Evolutionary conservation across 2,329 filamentous ascomycete genomes (phyloP).

Genomic region (Neofusicoccum sp.): DNA sequence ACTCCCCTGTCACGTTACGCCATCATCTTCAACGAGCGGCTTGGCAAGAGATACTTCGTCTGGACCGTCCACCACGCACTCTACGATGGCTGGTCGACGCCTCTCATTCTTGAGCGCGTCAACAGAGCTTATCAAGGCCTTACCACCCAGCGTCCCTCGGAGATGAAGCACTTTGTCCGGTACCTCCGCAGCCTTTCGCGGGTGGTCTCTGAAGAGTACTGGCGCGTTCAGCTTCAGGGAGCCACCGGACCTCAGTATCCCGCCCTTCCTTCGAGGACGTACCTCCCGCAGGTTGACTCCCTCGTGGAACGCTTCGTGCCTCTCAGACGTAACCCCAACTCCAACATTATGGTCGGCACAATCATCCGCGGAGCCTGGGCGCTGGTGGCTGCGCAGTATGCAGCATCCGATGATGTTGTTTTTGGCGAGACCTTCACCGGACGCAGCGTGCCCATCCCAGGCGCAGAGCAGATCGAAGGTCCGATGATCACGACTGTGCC

Average conservation of each 20-base stretch:
- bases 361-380: slow-evolving; percentile 76
- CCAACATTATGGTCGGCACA: slow-evolving; percentile 52
- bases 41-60: slow-evolving; percentile 30
- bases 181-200: slow-evolving; percentile 42
- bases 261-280: slow-evolving; percentile 53
- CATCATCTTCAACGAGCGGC: slow-evolving; percentile 27
- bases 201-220: slow-evolving; percentile 58
- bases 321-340: slow-evolving; percentile 37
- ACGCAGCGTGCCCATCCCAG: slow-evolving; percentile 65
- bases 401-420: slow-evolving; percentile 65
- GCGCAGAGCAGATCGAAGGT: slow-evolving; percentile 71
- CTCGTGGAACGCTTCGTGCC: slow-evolving; percentile 23
- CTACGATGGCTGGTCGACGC: slow-evolving; percentile 41
- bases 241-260: slow-evolving; percentile 53
- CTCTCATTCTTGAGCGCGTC: slow-evolving; percentile 31
- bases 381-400: slow-evolving; percentile 54
- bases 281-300: slow-evolving; percentile 50
- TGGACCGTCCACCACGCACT: slow-evolving; percentile 43
- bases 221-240: slow-evolving; percentile 64
- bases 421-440: slow-evolving; percentile 82
- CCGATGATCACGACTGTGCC: slow-evolving; percentile 78
- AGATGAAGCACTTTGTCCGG: slow-evolving; percentile 59
- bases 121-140: slow-evolving; percentile 25
- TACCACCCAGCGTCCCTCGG: neutral
- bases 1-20: slow-evolving; percentile 38